These are phyloP conservation scores for Sphenostylis stenocarpa DNA, from an alignment of 306 rosid genomes.

Conservation along the genomic window DNA sequence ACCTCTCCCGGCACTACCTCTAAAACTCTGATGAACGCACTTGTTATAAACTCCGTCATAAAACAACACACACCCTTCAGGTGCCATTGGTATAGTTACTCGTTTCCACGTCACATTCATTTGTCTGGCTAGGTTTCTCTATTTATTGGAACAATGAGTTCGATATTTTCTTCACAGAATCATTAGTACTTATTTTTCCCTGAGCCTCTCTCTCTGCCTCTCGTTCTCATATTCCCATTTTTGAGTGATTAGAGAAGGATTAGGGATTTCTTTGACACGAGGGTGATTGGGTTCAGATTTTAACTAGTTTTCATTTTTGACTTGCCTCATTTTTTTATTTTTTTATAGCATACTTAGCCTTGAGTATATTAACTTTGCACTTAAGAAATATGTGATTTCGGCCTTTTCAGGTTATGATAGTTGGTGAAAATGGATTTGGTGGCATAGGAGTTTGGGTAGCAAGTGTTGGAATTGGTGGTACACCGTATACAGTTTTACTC, in stretches of 20 bases:
- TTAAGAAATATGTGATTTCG: slow-evolving; percentile 26
- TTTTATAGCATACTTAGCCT: not conserved
- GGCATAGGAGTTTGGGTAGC: not conserved
- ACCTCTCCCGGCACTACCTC: no score
- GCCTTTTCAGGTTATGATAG: slow-evolving; percentile 64
- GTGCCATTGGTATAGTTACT: no score
- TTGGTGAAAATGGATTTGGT: not conserved
- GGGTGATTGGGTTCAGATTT: not conserved
- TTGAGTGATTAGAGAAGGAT: not conserved
- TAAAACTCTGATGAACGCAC: no score
- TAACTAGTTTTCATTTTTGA: not conserved
- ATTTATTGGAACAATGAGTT: not conserved
- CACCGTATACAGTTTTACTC: slow-evolving; percentile 50
- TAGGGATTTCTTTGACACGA: not conserved
- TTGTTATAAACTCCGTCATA: no score
- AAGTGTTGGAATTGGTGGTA: slow-evolving; percentile 24
- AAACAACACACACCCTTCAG: no score
- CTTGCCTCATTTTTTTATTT: not conserved
- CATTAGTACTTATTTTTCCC: not conserved
- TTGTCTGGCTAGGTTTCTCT: no score
- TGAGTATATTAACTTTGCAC: not conserved
- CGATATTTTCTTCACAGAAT: not conserved
- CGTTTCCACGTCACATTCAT: no score
- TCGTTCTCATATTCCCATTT: not conserved
- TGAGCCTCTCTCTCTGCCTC: not conserved